Evolutionary conservation across 805 yeast genomes (phyloP), one percentile per base, ranked within the genome.

Genomic region (Saccharomycopsis olivae): DNA sequence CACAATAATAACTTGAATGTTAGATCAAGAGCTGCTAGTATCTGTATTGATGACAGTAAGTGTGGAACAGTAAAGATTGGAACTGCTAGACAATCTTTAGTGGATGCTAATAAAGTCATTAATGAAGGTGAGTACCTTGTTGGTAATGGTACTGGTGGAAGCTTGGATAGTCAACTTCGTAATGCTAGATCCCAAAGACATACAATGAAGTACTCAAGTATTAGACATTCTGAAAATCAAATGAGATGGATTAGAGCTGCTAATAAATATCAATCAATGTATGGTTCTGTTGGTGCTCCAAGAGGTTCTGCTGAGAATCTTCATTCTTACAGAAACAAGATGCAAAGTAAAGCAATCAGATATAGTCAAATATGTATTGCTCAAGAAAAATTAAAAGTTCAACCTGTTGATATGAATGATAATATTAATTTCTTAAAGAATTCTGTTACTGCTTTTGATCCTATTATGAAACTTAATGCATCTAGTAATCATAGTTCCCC

Each of bases 51-150:
- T 30, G 46, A 42, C 25, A 34, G 40, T 17, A 42, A 42, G 15
- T 39, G 42, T 28, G 44, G 44, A 15, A 42, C 46, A n/a, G 44
- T 42, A 16, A 42, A 39, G 34, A 42, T 42, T 20, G 46, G 46
- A 3, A 43, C 46, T 4, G 39, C 36, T 6, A 30, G 41, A 25
- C 44, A 39, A 29, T 38, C 46, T 3, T 15, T 35, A 6, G 3
- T 31, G 15, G 13, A 16, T 18, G 13, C 13, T 5, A 17, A 14
- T 17, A 35, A 5, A 6, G 19, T 13, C 9, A 19, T 27, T 14
- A 18, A 14, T 5, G 25, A 31, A 11, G 13, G 4, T 27, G 15
- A 13, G 5, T 13, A 19, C 13, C 34, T 33, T 5, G 10, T 23
- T 23, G 35, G 40, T 29, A 40, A 40, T 29, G 4, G 24, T 20